phyloP scores from a whole-genome alignment of 2,329 filamentous ascomycete genomes.

The Aspergillus sp. region DNA sequence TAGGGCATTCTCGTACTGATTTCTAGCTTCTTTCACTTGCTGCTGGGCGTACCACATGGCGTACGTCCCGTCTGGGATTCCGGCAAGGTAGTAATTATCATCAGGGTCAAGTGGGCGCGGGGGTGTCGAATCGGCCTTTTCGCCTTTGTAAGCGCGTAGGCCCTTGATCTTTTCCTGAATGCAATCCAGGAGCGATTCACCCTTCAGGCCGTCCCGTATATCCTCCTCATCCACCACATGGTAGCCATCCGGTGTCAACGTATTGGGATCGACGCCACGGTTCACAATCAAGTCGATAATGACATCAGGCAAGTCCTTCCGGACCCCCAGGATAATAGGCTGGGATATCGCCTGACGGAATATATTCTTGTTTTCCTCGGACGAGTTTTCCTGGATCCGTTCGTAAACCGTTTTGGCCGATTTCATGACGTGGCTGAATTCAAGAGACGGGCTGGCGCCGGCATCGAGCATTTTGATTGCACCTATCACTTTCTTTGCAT shows the following conservation, averaged over 20 bases:
- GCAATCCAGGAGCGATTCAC: conserved; percentile 50
- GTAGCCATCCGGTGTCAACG: conserved; percentile 40
- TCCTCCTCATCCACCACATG: conserved; percentile 2
- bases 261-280: conserved; percentile 58
- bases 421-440: conserved; percentile 44
- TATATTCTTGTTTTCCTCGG: conserved; percentile 42
- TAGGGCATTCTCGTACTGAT: conserved; percentile 30
- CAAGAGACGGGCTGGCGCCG: conserved; percentile 53
- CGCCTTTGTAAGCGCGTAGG: conserved; percentile 41
- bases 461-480: conserved; percentile 54
- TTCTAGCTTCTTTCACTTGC: conserved; percentile 30
- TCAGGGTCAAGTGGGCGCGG: conserved; percentile 28
- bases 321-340: conserved; percentile 56
- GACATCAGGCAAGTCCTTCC: conserved; percentile 44
- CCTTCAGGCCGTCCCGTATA: not conserved
- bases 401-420: conserved; percentile 7
- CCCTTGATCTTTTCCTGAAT: conserved; percentile 46
- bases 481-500: conserved; percentile 44
- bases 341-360: conserved; percentile 50
- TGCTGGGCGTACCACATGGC: conserved; percentile 46
- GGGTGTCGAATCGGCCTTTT: conserved; percentile 12
- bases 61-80: conserved; percentile 51
- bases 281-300: conserved; percentile 51
- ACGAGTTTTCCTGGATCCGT: conserved; percentile 21
- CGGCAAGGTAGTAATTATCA: conserved; percentile 44